A percentile compares a stretch with the other conserved stretches of the same genome.
phyloP scores from a whole-genome alignment of 2,329 filamentous ascomycete genomes.

The Dendryphion nanum region DNA sequence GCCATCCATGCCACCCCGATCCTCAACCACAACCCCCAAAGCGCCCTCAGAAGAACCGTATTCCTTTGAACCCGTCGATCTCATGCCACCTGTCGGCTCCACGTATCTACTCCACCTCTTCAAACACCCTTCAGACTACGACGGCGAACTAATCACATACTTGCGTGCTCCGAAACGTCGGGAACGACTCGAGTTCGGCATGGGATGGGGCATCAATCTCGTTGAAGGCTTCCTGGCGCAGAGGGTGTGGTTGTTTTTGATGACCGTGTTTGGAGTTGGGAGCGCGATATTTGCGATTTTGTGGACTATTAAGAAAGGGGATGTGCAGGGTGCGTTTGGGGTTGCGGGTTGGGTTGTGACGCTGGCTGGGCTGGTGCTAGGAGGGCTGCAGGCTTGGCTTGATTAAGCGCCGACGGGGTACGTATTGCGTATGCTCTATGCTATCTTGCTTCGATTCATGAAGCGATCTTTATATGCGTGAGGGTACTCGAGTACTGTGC shows the following conservation, averaged over 20 bases:
- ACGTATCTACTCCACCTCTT: slow-evolving; percentile 41
- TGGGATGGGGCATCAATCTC: slow-evolving; percentile 41
- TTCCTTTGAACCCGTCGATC: slow-evolving; percentile 37
- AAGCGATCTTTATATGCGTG: too few species aligned
- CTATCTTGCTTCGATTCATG: too few species aligned
- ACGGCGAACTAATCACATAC: slow-evolving; percentile 38
- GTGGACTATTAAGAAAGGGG: slow-evolving; percentile 31
- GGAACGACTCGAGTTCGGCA: slow-evolving; percentile 31
- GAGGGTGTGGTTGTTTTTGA: slow-evolving; percentile 33
- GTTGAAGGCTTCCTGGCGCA: slow-evolving; percentile 40
- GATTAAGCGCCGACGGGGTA: too few species aligned
- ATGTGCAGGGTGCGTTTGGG: slow-evolving; percentile 42
- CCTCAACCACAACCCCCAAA: slow-evolving; percentile 16
- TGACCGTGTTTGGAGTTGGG: slow-evolving; percentile 28
- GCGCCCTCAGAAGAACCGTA: slow-evolving; percentile 29
- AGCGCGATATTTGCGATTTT: slow-evolving; percentile 35
- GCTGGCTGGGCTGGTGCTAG: slow-evolving; percentile 30
- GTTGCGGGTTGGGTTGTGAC: slow-evolving; percentile 39
- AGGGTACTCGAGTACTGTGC: too few species aligned
- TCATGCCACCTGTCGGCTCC: slow-evolving; percentile 39
- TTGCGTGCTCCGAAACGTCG: slow-evolving; percentile 34
- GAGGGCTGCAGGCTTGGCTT: slow-evolving; percentile 34
- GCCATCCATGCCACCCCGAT: slow-evolving; percentile 37
- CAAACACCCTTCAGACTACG: slow-evolving; percentile 41
- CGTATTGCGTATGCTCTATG: too few species aligned